Percentiles rank a stretch among this genome's conserved stretches.
phyloP scores from a whole-genome alignment of 306 rosid genomes.

The Notholithocarpus densiflorus region DNA sequence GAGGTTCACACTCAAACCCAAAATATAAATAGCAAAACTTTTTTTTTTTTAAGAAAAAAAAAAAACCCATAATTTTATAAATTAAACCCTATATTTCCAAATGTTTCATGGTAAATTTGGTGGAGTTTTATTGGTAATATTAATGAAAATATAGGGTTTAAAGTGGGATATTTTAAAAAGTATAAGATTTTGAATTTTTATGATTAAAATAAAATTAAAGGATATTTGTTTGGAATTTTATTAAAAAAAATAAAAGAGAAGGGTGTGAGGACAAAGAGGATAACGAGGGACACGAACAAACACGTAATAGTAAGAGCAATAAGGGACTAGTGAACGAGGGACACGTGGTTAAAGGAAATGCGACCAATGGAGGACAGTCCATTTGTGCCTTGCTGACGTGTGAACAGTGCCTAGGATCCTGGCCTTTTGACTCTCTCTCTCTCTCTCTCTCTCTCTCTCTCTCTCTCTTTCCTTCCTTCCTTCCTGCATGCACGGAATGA shows the following conservation, averaged over 20 bases:
- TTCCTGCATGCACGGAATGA: too few species aligned
- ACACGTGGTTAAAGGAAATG: slow-evolving; percentile 31
- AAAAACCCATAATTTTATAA: too few species aligned
- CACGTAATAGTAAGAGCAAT: not conserved
- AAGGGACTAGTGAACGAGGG: not conserved
- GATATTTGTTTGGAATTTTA: too few species aligned
- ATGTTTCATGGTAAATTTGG: too few species aligned
- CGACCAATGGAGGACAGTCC: slow-evolving; percentile 41
- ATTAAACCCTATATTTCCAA: too few species aligned
- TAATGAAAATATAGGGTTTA: too few species aligned
- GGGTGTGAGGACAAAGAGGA: slow-evolving; percentile 15
- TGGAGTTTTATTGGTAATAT: too few species aligned
- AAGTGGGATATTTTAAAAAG: too few species aligned
- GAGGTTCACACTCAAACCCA: too few species aligned
- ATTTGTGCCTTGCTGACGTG: slow-evolving; percentile 45
- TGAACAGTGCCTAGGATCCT: slow-evolving; percentile 56
- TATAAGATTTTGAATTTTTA: too few species aligned
- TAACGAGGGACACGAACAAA: slow-evolving; percentile 8
- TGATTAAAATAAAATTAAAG: too few species aligned
- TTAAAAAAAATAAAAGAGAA: too few species aligned
- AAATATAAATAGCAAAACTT: not conserved
- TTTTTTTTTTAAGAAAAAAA: not conserved
- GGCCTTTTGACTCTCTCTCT: slow-evolving; percentile 37
- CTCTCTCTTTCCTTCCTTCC: not conserved
- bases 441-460: slow-evolving; percentile 13